These are phyloP conservation scores for Coprinopsis strossmayeri DNA, from an alignment of 768 basidiomycete species.

Conservation along the genomic window DNA sequence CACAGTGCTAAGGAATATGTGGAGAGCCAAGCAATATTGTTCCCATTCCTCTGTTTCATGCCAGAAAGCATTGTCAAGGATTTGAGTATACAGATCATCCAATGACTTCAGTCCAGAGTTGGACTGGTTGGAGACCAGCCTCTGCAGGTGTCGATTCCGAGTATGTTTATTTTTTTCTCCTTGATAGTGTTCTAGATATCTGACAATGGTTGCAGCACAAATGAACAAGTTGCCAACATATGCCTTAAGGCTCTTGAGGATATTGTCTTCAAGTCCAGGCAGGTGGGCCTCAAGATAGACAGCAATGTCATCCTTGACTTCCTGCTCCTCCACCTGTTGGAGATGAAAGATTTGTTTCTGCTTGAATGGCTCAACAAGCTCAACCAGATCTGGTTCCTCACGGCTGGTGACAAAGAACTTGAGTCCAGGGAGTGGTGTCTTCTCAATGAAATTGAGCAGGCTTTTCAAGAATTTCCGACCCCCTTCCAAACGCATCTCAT, in stretches of 20 bases:
- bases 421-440: constrained; percentile 10
- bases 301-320: constrained; percentile 4
- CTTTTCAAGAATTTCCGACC: constrained; percentile 14
- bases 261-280: constrained; percentile 18
- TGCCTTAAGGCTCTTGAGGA: constrained; percentile 10
- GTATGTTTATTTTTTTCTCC: not conserved
- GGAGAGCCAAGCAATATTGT: not conserved
- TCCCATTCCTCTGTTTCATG: constrained; percentile 8
- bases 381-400: constrained; percentile 13
- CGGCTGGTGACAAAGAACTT: constrained; percentile 20
- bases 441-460: constrained; percentile 12
- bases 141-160: not conserved
- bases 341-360: constrained; percentile 6
- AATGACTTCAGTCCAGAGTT: not conserved
- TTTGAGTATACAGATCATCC: not conserved
- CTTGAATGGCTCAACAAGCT: constrained; percentile 4
- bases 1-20: not conserved
- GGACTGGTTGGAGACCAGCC: not conserved
- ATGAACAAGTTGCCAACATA: constrained; percentile 21
- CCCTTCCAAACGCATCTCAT: constrained; percentile 13
- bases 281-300: constrained; percentile 5
- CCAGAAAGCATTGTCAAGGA: not conserved
- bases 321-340: constrained; percentile 6
- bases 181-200: constrained; percentile 8
- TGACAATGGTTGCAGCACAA: constrained; percentile 21